Evolutionary conservation across 176 grass and related monocot genomes (phyloP).

Genomic region (Aegilops umbellulata): DNA sequence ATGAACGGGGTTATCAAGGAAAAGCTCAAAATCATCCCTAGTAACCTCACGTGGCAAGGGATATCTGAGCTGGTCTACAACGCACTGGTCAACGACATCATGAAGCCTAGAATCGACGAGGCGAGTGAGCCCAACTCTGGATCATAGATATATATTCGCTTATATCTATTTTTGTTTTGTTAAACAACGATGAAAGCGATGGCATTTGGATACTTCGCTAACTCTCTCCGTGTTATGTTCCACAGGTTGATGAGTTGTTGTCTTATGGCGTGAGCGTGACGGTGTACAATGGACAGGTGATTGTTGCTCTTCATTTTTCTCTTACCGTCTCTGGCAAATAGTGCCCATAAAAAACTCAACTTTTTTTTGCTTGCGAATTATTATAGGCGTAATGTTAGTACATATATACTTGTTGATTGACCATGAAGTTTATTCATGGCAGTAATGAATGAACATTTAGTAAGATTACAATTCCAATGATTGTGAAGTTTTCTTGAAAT

Average conservation of each 20-base stretch:
- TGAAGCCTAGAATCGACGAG: slow-evolving; percentile 76
- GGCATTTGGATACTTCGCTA: too few relatives aligned
- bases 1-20: slow-evolving; percentile 72
- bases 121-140: not conserved
- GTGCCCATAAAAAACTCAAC: not conserved
- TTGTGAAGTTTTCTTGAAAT: too few relatives aligned
- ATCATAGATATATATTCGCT: not conserved
- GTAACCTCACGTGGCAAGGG: slow-evolving; percentile 39
- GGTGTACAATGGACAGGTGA: slow-evolving; percentile 59
- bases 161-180: not conserved
- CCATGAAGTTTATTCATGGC: too few relatives aligned
- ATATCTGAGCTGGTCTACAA: slow-evolving; percentile 15
- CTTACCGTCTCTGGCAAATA: not conserved
- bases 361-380: too few relatives aligned
- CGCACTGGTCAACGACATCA: slow-evolving; percentile 48
- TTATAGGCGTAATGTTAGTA: too few relatives aligned
- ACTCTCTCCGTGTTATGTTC: too few relatives aligned
- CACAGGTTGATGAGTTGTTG: slow-evolving; percentile 46
- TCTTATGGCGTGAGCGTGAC: slow-evolving; percentile 45
- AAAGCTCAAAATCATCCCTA: slow-evolving; percentile 70
- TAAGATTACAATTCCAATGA: too few relatives aligned
- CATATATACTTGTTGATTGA: too few relatives aligned
- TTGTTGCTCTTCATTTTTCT: not conserved
- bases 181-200: not conserved
- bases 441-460: too few relatives aligned